A percentile compares a stretch with the other conserved stretches of the same genome.
Evolutionary conservation across 768 basidiomycete species (phyloP).

Genomic region (Serendipita indica): DNA sequence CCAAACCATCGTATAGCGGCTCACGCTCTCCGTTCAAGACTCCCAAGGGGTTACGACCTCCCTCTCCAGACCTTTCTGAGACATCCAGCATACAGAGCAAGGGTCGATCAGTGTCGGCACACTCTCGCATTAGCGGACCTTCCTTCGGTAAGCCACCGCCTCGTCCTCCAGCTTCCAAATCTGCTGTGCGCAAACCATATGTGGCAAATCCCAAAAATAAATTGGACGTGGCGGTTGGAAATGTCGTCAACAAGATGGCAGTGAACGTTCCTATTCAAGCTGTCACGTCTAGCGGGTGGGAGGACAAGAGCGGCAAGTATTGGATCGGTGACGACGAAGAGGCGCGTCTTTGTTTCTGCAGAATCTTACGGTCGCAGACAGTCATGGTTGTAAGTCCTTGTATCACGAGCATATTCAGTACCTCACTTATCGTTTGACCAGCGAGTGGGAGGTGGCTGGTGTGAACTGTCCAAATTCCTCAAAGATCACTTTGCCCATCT

Average conservation of each 20-base stretch:
- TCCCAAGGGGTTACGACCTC: constrained; percentile 25
- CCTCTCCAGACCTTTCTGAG: constrained; percentile 53
- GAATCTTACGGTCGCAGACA: constrained; percentile 78
- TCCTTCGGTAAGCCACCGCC: constrained; percentile 41
- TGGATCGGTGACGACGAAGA: constrained; percentile 84
- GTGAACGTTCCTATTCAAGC: constrained; percentile 73
- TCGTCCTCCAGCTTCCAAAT: constrained; percentile 21
- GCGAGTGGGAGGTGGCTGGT: constrained; percentile 89
- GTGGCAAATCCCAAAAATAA: constrained; percentile 81
- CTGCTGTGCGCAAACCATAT: constrained; percentile 47
- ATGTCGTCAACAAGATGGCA: constrained; percentile 77
- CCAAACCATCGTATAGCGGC: constrained; percentile 23
- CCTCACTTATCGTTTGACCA: neutral
- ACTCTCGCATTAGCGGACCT: constrained; percentile 47
- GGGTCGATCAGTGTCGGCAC: constrained; percentile 24
- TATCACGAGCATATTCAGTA: neutral
- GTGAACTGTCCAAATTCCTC: constrained; percentile 83
- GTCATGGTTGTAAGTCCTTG: constrained; percentile 57
- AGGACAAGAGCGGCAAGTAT: constrained; percentile 85
- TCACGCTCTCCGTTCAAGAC: constrained; percentile 22
- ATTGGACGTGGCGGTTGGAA: constrained; percentile 83
- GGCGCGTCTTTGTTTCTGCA: constrained; percentile 78
- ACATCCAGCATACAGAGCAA: constrained; percentile 38
- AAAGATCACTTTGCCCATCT: constrained; percentile 73
- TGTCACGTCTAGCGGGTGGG: constrained; percentile 63